Conservation (phyloP, 2,329 filamentous ascomycete genomes). For the Shiraia sp. region DNA sequence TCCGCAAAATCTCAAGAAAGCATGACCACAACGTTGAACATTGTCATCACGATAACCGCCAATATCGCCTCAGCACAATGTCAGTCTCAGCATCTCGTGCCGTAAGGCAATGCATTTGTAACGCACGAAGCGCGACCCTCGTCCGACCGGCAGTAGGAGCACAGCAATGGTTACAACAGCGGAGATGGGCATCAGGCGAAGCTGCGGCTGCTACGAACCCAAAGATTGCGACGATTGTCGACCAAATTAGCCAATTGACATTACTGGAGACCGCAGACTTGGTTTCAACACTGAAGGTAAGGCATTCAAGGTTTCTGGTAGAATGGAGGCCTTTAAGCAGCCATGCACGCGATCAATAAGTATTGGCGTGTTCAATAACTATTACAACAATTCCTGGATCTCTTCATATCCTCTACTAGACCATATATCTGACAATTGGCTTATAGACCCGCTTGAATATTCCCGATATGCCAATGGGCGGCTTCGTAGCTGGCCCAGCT, state of each 20-base stretch:
- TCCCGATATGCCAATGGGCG: constrained; percentile 93
- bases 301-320: constrained; percentile 3
- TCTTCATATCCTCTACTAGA: neutral
- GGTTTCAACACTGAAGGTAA: constrained; percentile 91
- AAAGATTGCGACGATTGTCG: constrained; percentile 93
- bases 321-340: too few species aligned
- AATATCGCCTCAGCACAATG: constrained; percentile 41
- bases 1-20: constrained; percentile 36
- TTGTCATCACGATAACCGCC: constrained; percentile 20
- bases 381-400: neutral
- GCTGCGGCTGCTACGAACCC: constrained; percentile 70
- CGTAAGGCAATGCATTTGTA: constrained; percentile 50
- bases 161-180: constrained; percentile 49
- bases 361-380: neutral
- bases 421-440: neutral
- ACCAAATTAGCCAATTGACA: constrained; percentile 98
- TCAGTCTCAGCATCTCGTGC: constrained; percentile 50
- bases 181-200: constrained; percentile 89
- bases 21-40: constrained; percentile 15
- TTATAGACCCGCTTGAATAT: constrained; percentile 89
- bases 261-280: constrained; percentile 96
- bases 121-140: constrained; percentile 26
- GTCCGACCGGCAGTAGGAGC: constrained; percentile 38
- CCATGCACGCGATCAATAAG: neutral
- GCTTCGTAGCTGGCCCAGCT: constrained; percentile 70